Conservation (phyloP, 2,329 filamentous ascomycete species). For the Didymellaceae sp. region DNA sequence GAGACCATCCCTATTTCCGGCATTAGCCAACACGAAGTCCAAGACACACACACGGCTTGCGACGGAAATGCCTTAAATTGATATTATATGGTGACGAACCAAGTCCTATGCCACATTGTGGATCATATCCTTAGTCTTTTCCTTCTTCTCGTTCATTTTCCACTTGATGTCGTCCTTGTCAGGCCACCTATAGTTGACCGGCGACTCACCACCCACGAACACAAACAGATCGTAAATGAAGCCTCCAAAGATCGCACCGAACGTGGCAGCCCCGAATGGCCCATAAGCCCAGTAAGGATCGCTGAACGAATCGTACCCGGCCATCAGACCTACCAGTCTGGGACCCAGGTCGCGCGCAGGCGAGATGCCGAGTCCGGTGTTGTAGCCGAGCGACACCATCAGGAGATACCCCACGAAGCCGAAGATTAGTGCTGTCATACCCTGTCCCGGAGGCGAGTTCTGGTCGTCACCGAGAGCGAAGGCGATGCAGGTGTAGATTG, state of each 20-base stretch:
- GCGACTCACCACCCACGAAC: slow-evolving; percentile 40
- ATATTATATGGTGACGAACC: background rate
- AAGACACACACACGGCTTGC: too few relatives aligned
- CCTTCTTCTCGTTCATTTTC: slow-evolving; percentile 22
- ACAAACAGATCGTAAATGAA: slow-evolving; percentile 42
- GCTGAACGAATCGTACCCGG: slow-evolving; percentile 64
- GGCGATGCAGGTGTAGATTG: slow-evolving; percentile 72
- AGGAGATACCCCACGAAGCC: slow-evolving; percentile 35
- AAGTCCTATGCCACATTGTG: slow-evolving; percentile 6
- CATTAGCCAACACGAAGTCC: background rate
- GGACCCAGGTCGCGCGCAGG: slow-evolving; percentile 75
- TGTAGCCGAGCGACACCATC: slow-evolving; percentile 37
- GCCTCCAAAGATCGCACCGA: slow-evolving; percentile 36
- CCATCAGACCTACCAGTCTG: slow-evolving; percentile 68
- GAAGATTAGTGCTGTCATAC: slow-evolving; percentile 57
- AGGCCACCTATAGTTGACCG: slow-evolving; percentile 42
- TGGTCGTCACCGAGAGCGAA: slow-evolving; percentile 65
- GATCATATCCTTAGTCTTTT: slow-evolving; percentile 25
- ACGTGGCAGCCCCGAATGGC: slow-evolving; percentile 31
- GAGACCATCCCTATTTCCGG: slow-evolving; percentile 14
- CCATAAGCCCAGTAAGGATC: slow-evolving; percentile 40
- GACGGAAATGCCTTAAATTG: too few relatives aligned
- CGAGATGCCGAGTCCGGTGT: slow-evolving; percentile 62
- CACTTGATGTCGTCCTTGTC: slow-evolving; percentile 32
- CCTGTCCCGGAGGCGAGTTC: slow-evolving; percentile 54